Evolutionary conservation across 192 early-diverging fungal species (phyloP).

Genomic region (Coemansia sp.): DNA sequence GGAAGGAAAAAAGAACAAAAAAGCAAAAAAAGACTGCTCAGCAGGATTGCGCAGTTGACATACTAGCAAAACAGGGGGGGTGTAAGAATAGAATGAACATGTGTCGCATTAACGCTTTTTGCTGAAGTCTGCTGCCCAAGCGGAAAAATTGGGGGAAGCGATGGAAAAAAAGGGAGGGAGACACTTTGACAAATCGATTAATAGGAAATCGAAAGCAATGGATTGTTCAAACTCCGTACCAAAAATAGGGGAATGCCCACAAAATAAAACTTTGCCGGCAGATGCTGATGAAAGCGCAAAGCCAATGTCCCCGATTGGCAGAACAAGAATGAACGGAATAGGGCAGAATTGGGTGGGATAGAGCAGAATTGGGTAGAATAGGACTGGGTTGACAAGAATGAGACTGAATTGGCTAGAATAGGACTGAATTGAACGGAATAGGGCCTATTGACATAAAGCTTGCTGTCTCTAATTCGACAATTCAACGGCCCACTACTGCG

Average conservation of each 20-base stretch:
- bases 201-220: constrained; percentile 7
- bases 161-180: neutral
- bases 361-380: too few species aligned
- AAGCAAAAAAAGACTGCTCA: neutral
- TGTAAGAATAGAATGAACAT: constrained; percentile 7
- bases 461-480: too few species aligned
- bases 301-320: neutral
- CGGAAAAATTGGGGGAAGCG: neutral
- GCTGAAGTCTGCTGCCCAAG: neutral
- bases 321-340: neutral
- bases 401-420: too few species aligned
- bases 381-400: too few species aligned
- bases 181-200: neutral
- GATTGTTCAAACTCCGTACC: constrained; percentile 20
- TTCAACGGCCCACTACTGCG: neutral
- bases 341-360: too few species aligned
- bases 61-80: neutral
- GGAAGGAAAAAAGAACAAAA: neutral
- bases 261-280: constrained; percentile 6
- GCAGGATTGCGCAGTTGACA: constrained; percentile 11
- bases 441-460: too few species aligned
- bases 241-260: neutral
- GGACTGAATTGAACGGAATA: too few species aligned
- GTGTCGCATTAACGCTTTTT: neutral
- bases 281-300: constrained; percentile 10